phyloP scores from a whole-genome alignment of 176 grass and related monocot species.

The Aegilops longissima region DNA sequence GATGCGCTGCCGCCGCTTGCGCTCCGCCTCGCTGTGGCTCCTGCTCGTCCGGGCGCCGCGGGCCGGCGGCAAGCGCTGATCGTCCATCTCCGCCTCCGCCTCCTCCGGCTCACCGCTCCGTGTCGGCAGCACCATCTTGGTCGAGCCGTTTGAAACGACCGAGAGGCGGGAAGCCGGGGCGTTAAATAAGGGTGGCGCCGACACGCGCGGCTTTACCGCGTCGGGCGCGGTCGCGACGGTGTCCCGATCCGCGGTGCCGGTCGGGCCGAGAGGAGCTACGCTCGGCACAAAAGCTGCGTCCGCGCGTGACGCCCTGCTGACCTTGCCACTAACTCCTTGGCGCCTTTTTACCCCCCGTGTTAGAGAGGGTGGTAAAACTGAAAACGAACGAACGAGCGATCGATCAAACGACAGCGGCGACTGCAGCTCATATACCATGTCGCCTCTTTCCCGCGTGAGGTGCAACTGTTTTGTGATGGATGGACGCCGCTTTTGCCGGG shows the following conservation, averaged over 20 bases:
- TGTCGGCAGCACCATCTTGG: constrained; percentile 32
- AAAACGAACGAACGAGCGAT: too few relatives aligned
- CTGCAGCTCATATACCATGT: constrained; percentile 17
- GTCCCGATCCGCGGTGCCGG: constrained; percentile 34
- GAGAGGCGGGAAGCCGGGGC: constrained; percentile 38
- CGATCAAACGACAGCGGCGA: background rate
- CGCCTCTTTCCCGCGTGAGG: background rate
- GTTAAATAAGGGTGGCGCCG: constrained; percentile 29
- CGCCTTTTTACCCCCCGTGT: background rate
- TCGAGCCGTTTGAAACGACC: constrained; percentile 10
- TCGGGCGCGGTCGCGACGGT: constrained; percentile 16
- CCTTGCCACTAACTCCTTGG: background rate
- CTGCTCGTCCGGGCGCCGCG: constrained; percentile 32
- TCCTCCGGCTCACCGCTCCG: constrained; percentile 37
- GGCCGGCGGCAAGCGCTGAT: constrained; percentile 16
- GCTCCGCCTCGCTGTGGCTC: constrained; percentile 90
- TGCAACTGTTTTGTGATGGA: background rate
- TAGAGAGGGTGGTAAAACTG: background rate
- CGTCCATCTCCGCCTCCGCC: constrained; percentile 22
- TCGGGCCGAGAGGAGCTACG: constrained; percentile 28
- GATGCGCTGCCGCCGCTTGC: constrained; percentile 89
- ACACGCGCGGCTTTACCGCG: constrained; percentile 22
- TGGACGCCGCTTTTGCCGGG: background rate
- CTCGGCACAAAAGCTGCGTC: constrained; percentile 3
- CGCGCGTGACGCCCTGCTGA: background rate